Evolutionary conservation across 1,139 yeast genomes (phyloP).

Genomic region (Saccharomyces hybrid): DNA sequence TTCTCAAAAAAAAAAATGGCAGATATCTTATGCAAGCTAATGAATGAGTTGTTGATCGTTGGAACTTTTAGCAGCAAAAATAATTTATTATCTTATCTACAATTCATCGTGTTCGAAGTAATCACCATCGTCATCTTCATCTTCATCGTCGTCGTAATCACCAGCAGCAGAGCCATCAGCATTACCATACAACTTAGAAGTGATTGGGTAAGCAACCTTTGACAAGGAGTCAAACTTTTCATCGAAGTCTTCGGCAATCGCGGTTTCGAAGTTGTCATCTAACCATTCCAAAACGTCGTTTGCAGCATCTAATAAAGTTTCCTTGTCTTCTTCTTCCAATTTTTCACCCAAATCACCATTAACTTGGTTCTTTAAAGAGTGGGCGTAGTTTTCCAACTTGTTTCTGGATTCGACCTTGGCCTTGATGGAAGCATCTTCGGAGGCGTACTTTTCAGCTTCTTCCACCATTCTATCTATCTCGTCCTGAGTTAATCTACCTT

Average conservation of each 20-base stretch:
- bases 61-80: not conserved
- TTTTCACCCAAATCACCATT: slow-evolving; percentile 60
- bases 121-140: slow-evolving; percentile 34
- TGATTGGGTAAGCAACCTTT: slow-evolving; percentile 83
- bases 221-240: slow-evolving; percentile 87
- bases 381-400: slow-evolving; percentile 82
- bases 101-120: slow-evolving; percentile 53
- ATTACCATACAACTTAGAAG: slow-evolving; percentile 77
- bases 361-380: slow-evolving; percentile 72
- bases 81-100: slow-evolving; percentile 24
- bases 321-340: slow-evolving; percentile 87
- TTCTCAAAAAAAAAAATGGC: not conserved
- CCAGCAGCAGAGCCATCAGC: slow-evolving; percentile 46
- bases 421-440: slow-evolving; percentile 76
- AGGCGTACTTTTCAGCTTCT: slow-evolving; percentile 87
- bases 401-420: slow-evolving; percentile 82
- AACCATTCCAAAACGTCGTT: slow-evolving; percentile 45
- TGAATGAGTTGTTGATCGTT: slow-evolving; percentile 7
- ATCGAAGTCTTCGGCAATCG: slow-evolving; percentile 86
- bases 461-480: slow-evolving; percentile 92
- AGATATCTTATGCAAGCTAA: not conserved
- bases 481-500: slow-evolving; percentile 77
- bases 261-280: slow-evolving; percentile 74
- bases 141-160: slow-evolving; percentile 53
- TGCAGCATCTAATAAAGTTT: slow-evolving; percentile 78